phyloP scores from a whole-genome alignment of 257 asterid genomes.

The Solanum pinnatisectum region DNA sequence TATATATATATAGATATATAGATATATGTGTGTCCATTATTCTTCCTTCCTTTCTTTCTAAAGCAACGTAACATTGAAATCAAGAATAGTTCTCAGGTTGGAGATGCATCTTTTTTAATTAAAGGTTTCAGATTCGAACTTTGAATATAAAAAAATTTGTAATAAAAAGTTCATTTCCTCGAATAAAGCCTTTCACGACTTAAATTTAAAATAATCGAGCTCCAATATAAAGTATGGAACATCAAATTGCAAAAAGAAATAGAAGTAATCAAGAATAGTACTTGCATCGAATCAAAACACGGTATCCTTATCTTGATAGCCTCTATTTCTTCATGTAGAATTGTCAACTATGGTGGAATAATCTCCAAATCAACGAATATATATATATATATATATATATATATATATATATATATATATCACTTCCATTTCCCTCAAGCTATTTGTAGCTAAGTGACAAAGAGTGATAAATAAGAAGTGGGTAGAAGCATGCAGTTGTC shows the following conservation, averaged over 20 bases:
- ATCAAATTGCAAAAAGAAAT: too few species aligned
- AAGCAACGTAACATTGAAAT: not conserved
- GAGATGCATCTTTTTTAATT: too few species aligned
- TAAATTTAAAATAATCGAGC: too few species aligned
- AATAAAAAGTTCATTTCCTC: too few species aligned
- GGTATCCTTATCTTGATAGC: not conserved
- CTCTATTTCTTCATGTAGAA: not conserved
- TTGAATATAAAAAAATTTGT: too few species aligned
- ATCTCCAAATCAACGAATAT: not conserved
- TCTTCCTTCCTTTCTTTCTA: not conserved
- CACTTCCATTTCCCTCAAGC: not conserved
- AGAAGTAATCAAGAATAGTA: not conserved
- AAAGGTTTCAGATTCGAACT: too few species aligned
- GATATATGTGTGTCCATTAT: too few species aligned
- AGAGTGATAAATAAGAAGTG: not conserved
- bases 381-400: too few species aligned
- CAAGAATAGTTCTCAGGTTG: too few species aligned
- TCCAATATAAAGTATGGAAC: too few species aligned
- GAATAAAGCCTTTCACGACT: rapidly evolving
- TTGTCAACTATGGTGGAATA: not conserved
- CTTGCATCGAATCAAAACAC: not conserved
- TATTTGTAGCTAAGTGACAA: not conserved
- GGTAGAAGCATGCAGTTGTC: not conserved
- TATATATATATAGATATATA: too few species aligned
- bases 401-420: not conserved